Evolutionary conservation across 2,329 filamentous ascomycete species (phyloP).

Genomic region (Alternaria angustiovoidea): DNA sequence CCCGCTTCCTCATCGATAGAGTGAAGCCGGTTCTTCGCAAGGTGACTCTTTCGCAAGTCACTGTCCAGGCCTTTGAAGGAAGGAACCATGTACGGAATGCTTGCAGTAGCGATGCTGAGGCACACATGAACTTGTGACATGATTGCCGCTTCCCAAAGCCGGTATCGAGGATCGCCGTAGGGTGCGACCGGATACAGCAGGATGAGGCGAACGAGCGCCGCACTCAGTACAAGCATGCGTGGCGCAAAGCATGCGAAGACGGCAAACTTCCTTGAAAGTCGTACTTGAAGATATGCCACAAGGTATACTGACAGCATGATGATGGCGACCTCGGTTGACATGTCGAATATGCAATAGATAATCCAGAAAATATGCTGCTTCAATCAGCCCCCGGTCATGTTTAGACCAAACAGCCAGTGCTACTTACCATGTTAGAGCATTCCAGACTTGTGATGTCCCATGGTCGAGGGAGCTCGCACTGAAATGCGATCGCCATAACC

Average conservation of each 20-base stretch:
- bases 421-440: conserved; percentile 43
- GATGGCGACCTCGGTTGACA: conserved; percentile 42
- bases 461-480: conserved; percentile 42
- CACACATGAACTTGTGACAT: conserved; percentile 41
- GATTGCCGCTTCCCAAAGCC: conserved; percentile 41
- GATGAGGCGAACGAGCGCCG: conserved; percentile 38
- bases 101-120: conserved; percentile 42
- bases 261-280: conserved; percentile 33
- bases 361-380: conserved; percentile 44
- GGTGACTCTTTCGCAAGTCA: conserved; percentile 24
- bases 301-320: conserved; percentile 43
- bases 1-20: conserved; percentile 14
- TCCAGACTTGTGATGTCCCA: conserved; percentile 39
- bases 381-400: conserved; percentile 20
- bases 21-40: conserved; percentile 18
- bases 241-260: conserved; percentile 46
- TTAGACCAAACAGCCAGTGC: neutral
- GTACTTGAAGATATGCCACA: conserved; percentile 38
- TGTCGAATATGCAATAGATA: conserved; percentile 45
- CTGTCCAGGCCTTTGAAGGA: conserved; percentile 36
- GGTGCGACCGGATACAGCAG: conserved; percentile 42
- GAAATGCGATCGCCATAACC: conserved; percentile 35
- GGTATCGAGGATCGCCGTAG: conserved; percentile 33
- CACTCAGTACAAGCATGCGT: conserved; percentile 37
- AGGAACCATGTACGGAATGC: conserved; percentile 45